Conservation (phyloP, 306 rosid genomes). For the Echinosophora koreensis region DNA sequence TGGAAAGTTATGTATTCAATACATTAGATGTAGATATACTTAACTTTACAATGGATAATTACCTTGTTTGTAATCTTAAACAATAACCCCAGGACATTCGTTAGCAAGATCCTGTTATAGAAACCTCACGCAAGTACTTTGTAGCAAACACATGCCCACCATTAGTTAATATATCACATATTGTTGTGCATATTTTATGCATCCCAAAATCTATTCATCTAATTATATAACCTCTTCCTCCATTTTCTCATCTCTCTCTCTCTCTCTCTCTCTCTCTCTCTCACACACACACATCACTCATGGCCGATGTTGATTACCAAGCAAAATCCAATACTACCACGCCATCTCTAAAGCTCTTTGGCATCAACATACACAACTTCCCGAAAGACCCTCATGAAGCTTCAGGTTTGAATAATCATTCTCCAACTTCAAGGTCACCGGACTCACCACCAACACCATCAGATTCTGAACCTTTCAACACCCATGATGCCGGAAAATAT, state of each 20-base stretch:
- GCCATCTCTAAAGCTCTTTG: constrained; percentile 60
- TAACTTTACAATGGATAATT: too few species aligned
- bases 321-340: constrained; percentile 21
- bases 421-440: constrained; percentile 9
- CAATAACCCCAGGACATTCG: too few species aligned
- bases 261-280: too few species aligned
- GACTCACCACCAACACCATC: background rate
- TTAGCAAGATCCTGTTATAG: constrained; percentile 44
- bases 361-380: constrained; percentile 56
- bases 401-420: constrained; percentile 4
- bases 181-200: constrained; percentile 13
- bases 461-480: constrained; percentile 26
- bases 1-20: too few species aligned
- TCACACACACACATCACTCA: constrained; percentile 11
- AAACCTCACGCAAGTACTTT: constrained; percentile 9
- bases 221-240: too few species aligned
- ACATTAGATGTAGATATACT: too few species aligned
- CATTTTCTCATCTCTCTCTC: background rate
- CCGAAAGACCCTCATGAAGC: constrained; percentile 24
- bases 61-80: too few species aligned
- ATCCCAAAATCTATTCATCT: too few species aligned
- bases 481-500: constrained; percentile 42
- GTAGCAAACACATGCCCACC: constrained; percentile 28
- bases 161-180: background rate
- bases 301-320: constrained; percentile 48